Evolutionary conservation across 1,139 yeast genomes (phyloP), one percentile per base, ranked within the genome.

Genomic region (Nakaseomyces bracarensis): DNA sequence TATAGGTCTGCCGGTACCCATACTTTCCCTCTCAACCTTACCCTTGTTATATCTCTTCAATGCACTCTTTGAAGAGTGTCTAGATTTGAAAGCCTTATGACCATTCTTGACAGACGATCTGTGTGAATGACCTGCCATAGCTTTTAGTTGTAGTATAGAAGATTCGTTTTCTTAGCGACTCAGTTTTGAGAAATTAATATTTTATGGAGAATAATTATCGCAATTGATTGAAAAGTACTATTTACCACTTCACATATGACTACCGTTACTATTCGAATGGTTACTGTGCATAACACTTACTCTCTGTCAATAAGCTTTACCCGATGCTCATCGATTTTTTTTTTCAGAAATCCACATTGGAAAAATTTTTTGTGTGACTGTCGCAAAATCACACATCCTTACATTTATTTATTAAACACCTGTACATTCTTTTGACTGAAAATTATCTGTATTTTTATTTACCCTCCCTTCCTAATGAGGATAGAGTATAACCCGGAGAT

Each of bases 1-100:
- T 46, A 61, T 55, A 20, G 69, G 65, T 55, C 67, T 76, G 3
- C 49, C 40, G 35, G 65, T 64, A 31, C 66, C 58, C 2, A 66
- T 62, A 13, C 55, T 46, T 16, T 68, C 65, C 56, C 81, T 83
- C 58, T 89, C 97, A 28, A 91, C 86, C 63, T 86, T 87, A 48
- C 97, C 97, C 62, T 89, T 89, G 53, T 69, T 70, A 46, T 75
- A 71, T 49, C 84, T 82, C 61, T 86, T 89, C 55, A 87, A 63
- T 42, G 87, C 78, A 44, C 96, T 85, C 60, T 91, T 91, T n/a
- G 94, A 76, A 16, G 96, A 77, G 68, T 91, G 97, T 58, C 79
- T 82, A 6, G 95, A 78, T 61, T 91, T 91, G 72, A 86, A 91
- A 9, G 91, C 74, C 66, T 91, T 91, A 56, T 89, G 95, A 42